Evolutionary conservation across 352 stramenopile species (phyloP).

Genomic region (Pythium sp.): DNA sequence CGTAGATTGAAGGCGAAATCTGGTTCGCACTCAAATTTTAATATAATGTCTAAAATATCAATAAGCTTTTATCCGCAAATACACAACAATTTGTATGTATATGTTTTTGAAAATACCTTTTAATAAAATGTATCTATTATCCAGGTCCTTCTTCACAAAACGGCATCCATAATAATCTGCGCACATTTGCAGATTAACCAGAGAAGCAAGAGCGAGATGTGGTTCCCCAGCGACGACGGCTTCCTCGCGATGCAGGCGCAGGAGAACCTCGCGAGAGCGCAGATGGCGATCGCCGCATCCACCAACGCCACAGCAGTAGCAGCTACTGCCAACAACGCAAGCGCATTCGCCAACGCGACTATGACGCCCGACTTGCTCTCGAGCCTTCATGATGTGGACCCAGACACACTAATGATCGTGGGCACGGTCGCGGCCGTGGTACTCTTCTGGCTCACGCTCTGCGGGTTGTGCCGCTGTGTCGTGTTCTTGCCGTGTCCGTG

Average conservation of each 20-base stretch:
- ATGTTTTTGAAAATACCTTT: not conserved
- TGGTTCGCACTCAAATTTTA: not conserved
- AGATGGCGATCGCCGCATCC: not conserved
- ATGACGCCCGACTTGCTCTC: not conserved
- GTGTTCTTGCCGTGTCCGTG: constrained; percentile 12
- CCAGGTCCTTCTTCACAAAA: not conserved
- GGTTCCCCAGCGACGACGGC: constrained; percentile 17
- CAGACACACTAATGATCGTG: not conserved
- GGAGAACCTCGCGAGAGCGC: constrained; percentile 4
- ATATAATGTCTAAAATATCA: not conserved
- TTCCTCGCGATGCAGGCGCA: constrained; percentile 16
- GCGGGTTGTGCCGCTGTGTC: constrained; percentile 18
- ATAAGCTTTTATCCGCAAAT: not conserved
- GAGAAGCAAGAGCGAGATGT: constrained; percentile 1
- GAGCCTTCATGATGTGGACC: not conserved
- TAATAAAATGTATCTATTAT: not conserved
- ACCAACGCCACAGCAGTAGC: not conserved
- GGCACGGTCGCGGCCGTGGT: not conserved
- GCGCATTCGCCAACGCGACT: not conserved
- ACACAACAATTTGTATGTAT: not conserved
- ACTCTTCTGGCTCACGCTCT: constrained; percentile 16
- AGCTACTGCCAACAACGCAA: not conserved
- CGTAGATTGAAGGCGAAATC: not conserved
- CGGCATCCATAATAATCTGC: not conserved
- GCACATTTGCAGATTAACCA: not conserved